A percentile compares a stretch with the other conserved stretches of the same genome.
These are phyloP conservation scores for Colletotrichum abscissum DNA, from an alignment of 2,329 filamentous ascomycete genomes.

Conservation along the genomic window DNA sequence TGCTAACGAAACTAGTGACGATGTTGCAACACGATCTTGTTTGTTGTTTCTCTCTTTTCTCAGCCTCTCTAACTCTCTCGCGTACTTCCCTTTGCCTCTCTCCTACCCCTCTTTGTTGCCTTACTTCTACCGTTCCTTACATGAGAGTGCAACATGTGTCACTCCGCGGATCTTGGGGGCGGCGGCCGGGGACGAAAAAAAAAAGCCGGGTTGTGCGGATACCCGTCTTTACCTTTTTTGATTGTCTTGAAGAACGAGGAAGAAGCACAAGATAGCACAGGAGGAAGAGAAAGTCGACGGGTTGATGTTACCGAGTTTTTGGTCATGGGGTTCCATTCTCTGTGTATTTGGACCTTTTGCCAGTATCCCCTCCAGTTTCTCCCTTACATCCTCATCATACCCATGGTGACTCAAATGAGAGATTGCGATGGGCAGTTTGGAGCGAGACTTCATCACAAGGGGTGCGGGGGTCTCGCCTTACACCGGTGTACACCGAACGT, in stretches of 20 bases:
- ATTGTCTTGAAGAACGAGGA: not conserved
- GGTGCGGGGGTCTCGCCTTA: conserved; percentile 1
- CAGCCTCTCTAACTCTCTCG: no score
- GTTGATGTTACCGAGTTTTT: conserved; percentile 7
- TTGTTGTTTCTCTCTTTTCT: not conserved
- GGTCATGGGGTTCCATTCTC: not conserved
- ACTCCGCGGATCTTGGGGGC: conserved; percentile 2
- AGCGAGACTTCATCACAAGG: not conserved
- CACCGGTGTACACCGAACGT: not conserved
- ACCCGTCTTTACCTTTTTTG: not conserved
- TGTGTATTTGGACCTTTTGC: not conserved
- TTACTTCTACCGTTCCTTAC: not conserved
- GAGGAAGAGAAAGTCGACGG: not conserved
- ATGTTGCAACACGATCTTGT: not conserved
- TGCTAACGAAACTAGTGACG: not conserved
- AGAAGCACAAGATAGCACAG: no score
- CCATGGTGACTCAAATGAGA: not conserved
- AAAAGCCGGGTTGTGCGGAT: not conserved
- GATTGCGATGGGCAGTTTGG: not conserved
- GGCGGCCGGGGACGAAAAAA: not conserved
- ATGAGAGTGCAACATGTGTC: conserved; percentile 6
- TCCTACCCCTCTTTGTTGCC: not conserved
- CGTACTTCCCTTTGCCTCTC: no score
- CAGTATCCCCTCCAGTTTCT: no score
- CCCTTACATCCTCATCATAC: not conserved